Base-by-base conservation (phyloP, 345 rosid genomes). In the Ailanthus altissimus region DNA sequence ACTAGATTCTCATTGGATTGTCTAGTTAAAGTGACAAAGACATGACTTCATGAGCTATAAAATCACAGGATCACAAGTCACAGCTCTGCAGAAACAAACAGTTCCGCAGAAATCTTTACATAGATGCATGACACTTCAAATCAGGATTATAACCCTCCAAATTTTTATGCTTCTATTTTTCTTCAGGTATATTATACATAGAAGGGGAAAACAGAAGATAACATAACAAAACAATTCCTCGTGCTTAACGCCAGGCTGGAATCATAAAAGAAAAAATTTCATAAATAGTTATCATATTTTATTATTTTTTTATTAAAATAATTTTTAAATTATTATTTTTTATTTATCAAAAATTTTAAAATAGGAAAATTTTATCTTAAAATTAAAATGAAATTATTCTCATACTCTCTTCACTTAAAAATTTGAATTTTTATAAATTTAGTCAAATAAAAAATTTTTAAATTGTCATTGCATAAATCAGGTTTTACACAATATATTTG, bases 1-100 rank as follows among this genome's bases (percentile, higher is more conserved):
- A 74, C 72, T 56, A 73, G 85, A 79, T 81, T 61, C 70, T 50
- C 72, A 9, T 57, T 49, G 80, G 88, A 81, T 84, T 73, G 77
- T 72, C 61, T 40, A 15, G 75, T 20, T 23, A 64, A 60, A 77
- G 76, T 69, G 88, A 81, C 46, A 66, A 61, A 32, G 83, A 81
- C 85, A 21, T 9, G 72, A 64, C 82, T 57, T 74, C 68, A 25
- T n/a, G 38, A 61, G 77, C 54, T 46, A 72, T 74, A 74, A 72
- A 42, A 47, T 71, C 74, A 50, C 38, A 32, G 38, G 38, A 42
- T 71, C 74, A 50, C 1, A 32, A 3, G 38, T 32, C 38, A 32
- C 78, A 47, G 75, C 67, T 73, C 69, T 81, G 76, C 79, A 69
- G 54, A 12, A 23, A 45, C 47, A 75, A 70, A 84, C 76, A 50